A percentile compares a stretch with the other conserved stretches of the same genome.
Evolutionary conservation across 495 filamentous ascomycete species (phyloP).

Genomic region (Parachaetomium inaequale): DNA sequence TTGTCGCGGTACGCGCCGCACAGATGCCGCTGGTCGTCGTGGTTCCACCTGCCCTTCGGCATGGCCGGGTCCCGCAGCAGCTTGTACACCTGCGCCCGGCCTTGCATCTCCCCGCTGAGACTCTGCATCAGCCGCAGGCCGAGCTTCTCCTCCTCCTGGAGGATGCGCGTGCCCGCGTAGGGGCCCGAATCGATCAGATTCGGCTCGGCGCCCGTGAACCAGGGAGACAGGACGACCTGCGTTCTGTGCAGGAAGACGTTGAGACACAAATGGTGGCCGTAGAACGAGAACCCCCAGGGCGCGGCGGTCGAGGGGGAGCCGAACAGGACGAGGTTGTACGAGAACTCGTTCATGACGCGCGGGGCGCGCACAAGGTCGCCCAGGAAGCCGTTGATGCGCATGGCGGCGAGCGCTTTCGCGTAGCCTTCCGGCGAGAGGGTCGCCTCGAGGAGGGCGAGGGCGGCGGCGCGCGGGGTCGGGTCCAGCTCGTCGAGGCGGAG

Average conservation of each 20-base stretch:
- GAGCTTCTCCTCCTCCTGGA: conserved; percentile 60
- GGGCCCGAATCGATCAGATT: conserved; percentile 66
- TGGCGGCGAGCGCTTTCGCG: conserved; percentile 62
- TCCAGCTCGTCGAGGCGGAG: conserved; percentile 63
- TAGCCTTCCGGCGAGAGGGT: conserved; percentile 68
- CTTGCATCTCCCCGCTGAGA: conserved; percentile 46
- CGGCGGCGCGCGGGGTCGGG: conserved; percentile 38
- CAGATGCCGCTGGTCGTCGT: conserved; percentile 67
- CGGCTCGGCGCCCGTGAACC: conserved; percentile 75
- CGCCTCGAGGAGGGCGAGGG: conserved; percentile 51
- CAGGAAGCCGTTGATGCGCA: conserved; percentile 76
- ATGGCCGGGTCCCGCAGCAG: conserved; percentile 57
- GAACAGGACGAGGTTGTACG: conserved; percentile 67
- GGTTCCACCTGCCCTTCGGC: conserved; percentile 68
- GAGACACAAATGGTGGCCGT: conserved; percentile 73
- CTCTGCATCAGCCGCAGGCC: conserved; percentile 66
- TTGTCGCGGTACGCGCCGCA: conserved; percentile 76
- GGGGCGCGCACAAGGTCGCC: conserved; percentile 61
- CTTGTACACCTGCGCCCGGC: conserved; percentile 53
- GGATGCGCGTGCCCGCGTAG: conserved; percentile 56
- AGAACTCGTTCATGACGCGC: conserved; percentile 65
- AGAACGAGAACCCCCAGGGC: conserved; percentile 72
- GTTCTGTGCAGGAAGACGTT: conserved; percentile 59
- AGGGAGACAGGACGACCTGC: conserved; percentile 63
- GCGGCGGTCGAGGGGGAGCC: conserved; percentile 50